These are phyloP conservation scores for Colletotrichum gigasporum DNA, from an alignment of 2,329 filamentous ascomycete genomes.

Conservation along the genomic window DNA sequence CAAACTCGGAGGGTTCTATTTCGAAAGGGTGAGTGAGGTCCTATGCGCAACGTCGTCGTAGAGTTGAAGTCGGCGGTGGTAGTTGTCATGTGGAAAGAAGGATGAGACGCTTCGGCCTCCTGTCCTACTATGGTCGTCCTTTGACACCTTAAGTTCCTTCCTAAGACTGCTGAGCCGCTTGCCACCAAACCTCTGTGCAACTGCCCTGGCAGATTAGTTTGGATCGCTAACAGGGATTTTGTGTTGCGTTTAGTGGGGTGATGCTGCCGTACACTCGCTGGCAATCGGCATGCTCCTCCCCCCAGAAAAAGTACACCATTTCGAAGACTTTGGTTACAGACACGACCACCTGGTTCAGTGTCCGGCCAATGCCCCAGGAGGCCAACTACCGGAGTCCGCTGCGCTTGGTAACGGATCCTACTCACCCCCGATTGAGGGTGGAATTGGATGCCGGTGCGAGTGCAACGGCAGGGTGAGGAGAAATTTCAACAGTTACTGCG, in stretches of 20 bases:
- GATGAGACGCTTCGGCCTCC: too few relatives aligned
- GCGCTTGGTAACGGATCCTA: constrained; percentile 40
- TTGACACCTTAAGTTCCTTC: not conserved
- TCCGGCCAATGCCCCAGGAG: constrained; percentile 47
- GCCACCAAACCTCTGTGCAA: not conserved
- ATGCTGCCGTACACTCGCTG: constrained; percentile 54
- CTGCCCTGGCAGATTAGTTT: not conserved
- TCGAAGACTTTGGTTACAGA: constrained; percentile 53
- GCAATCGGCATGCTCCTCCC: constrained; percentile 52
- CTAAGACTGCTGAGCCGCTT: not conserved
- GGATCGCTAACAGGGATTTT: constrained; percentile 8
- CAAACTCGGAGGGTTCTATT: constrained; percentile 52
- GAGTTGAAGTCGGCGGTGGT: not conserved
- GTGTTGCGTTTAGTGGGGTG: constrained; percentile 47
- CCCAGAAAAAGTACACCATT: constrained; percentile 52
- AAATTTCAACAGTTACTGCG: constrained; percentile 46
- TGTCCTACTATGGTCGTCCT: not conserved
- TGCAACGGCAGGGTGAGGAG: constrained; percentile 45
- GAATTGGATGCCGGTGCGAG: constrained; percentile 52
- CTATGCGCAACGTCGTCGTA: too few relatives aligned
- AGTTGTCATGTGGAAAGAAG: not conserved
- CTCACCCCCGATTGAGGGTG: constrained; percentile 43
- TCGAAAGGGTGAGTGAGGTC: constrained; percentile 47
- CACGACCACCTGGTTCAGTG: constrained; percentile 46
- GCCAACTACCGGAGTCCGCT: constrained; percentile 44